Evolutionary conservation across 768 basidiomycete genomes (phyloP).

Genomic region (Lactarius indigo): DNA sequence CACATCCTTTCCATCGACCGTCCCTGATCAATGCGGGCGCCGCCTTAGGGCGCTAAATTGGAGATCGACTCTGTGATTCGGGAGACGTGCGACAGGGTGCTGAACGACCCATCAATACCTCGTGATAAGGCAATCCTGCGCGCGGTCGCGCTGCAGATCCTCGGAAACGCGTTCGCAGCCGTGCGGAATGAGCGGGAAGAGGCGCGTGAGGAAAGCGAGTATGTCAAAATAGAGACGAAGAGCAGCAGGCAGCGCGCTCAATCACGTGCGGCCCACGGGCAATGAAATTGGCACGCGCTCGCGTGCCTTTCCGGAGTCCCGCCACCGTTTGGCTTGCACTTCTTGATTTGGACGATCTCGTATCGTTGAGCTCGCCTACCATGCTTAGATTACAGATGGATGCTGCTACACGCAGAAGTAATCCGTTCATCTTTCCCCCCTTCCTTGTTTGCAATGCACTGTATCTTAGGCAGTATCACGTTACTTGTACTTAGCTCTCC

Average conservation of each 20-base stretch:
- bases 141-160: slow-evolving; percentile 77
- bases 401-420: slow-evolving; percentile 1
- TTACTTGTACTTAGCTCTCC: neutral
- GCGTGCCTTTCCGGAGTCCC: neutral
- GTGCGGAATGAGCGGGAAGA: slow-evolving; percentile 61
- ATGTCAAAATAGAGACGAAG: slow-evolving; percentile 78
- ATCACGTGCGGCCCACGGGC: neutral
- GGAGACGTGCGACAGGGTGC: slow-evolving; percentile 81
- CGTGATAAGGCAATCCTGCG: slow-evolving; percentile 62
- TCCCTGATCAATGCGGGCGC: neutral
- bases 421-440: neutral
- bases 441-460: slow-evolving; percentile 10
- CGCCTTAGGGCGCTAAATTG: slow-evolving; percentile 74
- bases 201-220: slow-evolving; percentile 63
- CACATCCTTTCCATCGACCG: neutral
- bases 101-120: slow-evolving; percentile 53
- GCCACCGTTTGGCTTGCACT: neutral
- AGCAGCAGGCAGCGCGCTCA: slow-evolving; percentile 46
- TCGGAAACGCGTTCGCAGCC: slow-evolving; percentile 73
- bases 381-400: neutral
- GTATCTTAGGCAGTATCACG: slow-evolving; percentile 17
- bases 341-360: neutral
- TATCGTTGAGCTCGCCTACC: neutral
- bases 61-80: slow-evolving; percentile 87
- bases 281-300: neutral